These are phyloP conservation scores for Cicer judaicum DNA, from an alignment of 306 rosid species.

Conservation along the genomic window DNA sequence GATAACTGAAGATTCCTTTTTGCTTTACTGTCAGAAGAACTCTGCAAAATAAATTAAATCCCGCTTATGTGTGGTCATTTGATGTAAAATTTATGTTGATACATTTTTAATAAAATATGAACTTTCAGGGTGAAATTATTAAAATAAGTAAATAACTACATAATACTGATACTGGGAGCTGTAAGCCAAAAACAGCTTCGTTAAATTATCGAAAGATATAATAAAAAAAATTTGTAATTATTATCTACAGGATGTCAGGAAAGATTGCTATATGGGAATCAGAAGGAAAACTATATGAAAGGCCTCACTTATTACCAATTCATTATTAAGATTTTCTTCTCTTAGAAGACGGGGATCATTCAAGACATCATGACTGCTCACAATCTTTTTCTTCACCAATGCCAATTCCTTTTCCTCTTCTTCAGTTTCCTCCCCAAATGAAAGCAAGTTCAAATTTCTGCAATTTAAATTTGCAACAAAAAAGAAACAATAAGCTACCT, in stretches of 20 bases:
- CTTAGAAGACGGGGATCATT: constrained; percentile 95
- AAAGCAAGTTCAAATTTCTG: constrained; percentile 88
- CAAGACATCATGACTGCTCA: constrained; percentile 96
- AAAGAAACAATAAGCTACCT: constrained; percentile 4
- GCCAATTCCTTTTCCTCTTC: constrained; percentile 90
- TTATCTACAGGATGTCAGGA: constrained; percentile 28
- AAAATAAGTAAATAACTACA: constrained; percentile 21
- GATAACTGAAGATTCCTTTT: constrained; percentile 76
- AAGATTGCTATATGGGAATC: constrained; percentile 28
- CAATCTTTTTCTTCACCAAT: constrained; percentile 78
- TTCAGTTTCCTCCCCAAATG: constrained; percentile 97
- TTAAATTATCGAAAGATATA: constrained; percentile 18
- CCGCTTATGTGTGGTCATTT: constrained; percentile 1
- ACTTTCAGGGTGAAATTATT: constrained; percentile 19
- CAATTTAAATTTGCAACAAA: constrained; percentile 34
- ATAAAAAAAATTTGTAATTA: constrained; percentile 9
- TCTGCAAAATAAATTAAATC: constrained; percentile 53
- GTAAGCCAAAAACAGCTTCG: constrained; percentile 29
- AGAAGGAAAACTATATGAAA: constrained; percentile 28
- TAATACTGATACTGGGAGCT: constrained; percentile 6
- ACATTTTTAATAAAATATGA: constrained; percentile 34
- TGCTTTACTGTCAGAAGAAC: constrained; percentile 50
- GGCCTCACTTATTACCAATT: constrained; percentile 55
- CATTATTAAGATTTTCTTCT: constrained; percentile 56
- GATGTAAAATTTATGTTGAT: not conserved